Evolutionary conservation across 2,329 filamentous ascomycete species (phyloP).

Genomic region (Scleromitrula shiraiana): DNA sequence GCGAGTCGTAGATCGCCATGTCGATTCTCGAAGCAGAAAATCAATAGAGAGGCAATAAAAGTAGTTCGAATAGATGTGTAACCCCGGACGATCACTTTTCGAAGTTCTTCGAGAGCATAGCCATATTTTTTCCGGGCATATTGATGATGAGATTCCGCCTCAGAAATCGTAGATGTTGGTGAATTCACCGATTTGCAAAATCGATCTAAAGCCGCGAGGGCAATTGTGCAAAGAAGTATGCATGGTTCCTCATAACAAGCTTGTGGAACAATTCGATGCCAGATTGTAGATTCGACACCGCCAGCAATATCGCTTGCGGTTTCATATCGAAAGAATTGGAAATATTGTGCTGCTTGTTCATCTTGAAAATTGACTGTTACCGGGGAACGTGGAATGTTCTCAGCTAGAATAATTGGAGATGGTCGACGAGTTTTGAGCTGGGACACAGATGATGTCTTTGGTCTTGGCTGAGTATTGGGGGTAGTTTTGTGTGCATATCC

Average conservation of each 20-base stretch:
- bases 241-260: constrained; percentile 10
- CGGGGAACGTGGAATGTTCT: constrained; percentile 9
- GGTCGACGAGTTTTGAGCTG: background rate
- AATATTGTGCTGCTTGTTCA: constrained; percentile 9
- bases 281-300: constrained; percentile 9
- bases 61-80: background rate
- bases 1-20: constrained; percentile 9
- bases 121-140: background rate
- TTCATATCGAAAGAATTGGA: constrained; percentile 12
- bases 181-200: background rate
- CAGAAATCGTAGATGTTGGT: background rate
- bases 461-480: background rate
- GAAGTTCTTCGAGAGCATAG: background rate
- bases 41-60: background rate
- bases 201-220: constrained; percentile 11
- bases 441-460: background rate
- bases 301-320: constrained; percentile 10
- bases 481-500: background rate
- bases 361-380: constrained; percentile 6
- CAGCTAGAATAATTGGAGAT: constrained; percentile 14
- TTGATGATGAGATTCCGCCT: background rate
- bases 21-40: constrained; percentile 6
- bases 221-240: constrained; percentile 13
- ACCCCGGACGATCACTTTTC: background rate
- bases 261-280: constrained; percentile 15